Evolutionary conservation across 2,329 filamentous ascomycete species (phyloP).

Genomic region (Diaporthe sp.): DNA sequence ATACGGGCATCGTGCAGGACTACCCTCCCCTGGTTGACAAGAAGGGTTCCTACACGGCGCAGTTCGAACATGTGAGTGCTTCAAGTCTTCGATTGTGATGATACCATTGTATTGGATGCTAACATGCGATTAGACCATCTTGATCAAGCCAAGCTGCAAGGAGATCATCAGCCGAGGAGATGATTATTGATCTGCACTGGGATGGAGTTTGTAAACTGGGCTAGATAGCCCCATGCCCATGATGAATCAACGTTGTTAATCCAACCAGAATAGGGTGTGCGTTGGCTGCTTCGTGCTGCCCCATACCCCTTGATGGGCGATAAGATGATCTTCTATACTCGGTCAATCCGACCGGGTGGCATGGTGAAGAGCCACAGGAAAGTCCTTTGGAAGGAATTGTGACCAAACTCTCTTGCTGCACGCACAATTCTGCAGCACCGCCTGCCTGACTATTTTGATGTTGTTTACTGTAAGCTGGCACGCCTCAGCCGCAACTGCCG

Average conservation of each 20-base stretch:
- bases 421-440: background rate
- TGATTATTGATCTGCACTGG: conserved; percentile 73
- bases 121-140: conserved; percentile 71
- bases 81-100: too few relatives aligned
- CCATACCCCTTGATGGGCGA: too few relatives aligned
- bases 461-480: background rate
- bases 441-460: background rate
- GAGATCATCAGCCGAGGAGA: conserved; percentile 90
- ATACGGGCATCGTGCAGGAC: conserved; percentile 86
- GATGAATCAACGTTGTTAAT: conserved; percentile 6
- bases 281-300: background rate
- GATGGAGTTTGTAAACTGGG: background rate
- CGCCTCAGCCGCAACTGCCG: background rate
- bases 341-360: background rate
- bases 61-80: conserved; percentile 89
- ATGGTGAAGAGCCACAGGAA: background rate
- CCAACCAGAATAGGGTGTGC: background rate
- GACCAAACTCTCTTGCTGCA: background rate
- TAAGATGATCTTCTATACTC: background rate
- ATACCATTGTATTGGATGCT: conserved; percentile 36
- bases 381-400: background rate
- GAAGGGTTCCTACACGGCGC: conserved; percentile 94
- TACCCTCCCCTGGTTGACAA: conserved; percentile 92
- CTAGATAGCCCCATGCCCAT: conserved; percentile 8
- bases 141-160: conserved; percentile 85